Conservation (phyloP, 371 early-diverging fungal species). For the Lichtheimia ornata region DNA sequence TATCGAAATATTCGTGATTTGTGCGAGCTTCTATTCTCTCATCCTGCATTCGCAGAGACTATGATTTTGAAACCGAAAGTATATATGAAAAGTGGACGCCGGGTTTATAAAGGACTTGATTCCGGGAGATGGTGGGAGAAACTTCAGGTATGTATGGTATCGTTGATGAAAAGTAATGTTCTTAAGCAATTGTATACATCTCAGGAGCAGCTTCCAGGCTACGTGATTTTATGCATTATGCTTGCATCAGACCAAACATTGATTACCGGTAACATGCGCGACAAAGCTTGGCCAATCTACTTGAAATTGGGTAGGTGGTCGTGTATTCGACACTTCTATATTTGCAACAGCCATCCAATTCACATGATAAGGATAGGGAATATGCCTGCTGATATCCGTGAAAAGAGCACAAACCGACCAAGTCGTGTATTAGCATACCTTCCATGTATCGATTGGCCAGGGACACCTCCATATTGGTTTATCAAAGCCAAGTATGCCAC, state of each 20-base stretch:
- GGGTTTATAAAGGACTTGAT: not conserved
- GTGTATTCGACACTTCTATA: too few relatives aligned
- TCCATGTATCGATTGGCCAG: not conserved
- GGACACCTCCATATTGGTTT: not conserved
- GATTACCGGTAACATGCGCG: not conserved
- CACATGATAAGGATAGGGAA: not conserved
- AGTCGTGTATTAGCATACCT: slow-evolving; percentile 9
- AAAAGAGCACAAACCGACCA: not conserved
- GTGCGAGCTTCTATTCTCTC: not conserved
- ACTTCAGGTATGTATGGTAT: slow-evolving; percentile 2
- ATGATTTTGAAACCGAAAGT: not conserved
- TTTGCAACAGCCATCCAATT: not conserved
- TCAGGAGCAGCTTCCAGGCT: not conserved
- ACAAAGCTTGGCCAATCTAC: not conserved
- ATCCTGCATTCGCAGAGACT: not conserved
- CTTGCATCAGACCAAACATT: not conserved
- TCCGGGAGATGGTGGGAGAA: slow-evolving; percentile 6
- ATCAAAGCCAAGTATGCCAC: not conserved
- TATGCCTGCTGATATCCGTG: not conserved
- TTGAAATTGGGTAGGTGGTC: not conserved
- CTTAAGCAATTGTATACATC: too few relatives aligned
- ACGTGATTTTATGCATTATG: not conserved
- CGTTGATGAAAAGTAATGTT: not conserved
- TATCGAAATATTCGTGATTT: slow-evolving; percentile 4
- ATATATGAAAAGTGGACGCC: not conserved